phyloP scores from a whole-genome alignment of 2,329 filamentous ascomycete genomes.

The Volutella citrinella region DNA sequence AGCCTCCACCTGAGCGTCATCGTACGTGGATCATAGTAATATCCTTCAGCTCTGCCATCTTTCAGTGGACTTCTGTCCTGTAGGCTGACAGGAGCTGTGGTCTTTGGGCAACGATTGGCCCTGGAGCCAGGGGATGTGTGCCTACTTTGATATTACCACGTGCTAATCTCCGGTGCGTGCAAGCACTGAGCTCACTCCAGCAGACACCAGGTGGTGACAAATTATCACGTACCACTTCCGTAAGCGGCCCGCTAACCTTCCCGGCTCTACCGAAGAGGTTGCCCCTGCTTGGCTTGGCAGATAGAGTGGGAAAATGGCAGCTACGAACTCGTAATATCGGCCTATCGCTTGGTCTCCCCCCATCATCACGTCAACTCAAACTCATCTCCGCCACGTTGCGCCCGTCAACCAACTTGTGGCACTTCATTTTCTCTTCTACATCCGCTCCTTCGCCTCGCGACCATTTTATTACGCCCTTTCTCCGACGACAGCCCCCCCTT shows the following conservation, averaged over 20 bases:
- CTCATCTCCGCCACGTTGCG: conserved; percentile 10
- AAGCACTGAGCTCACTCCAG: no score
- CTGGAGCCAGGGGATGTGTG: no score
- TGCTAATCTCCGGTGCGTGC: no score
- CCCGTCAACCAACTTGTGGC: conserved; percentile 10
- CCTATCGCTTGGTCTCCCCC: conserved; percentile 17
- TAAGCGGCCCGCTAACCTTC: conserved; percentile 18
- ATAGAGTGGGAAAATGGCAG: conserved; percentile 14
- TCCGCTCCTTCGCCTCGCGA: conserved; percentile 24
- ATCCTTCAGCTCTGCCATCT: no score
- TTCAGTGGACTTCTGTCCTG: no score
- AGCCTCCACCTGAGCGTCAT: no score
- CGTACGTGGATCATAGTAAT: no score
- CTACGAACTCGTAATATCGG: conserved; percentile 10
- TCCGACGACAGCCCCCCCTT: not conserved
- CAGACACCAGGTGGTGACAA: no score
- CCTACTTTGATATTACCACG: no score
- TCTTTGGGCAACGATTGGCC: no score
- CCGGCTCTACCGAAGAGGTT: conserved; percentile 22
- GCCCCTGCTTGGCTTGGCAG: conserved; percentile 21
- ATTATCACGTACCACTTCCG: no score
- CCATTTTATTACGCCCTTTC: conserved; percentile 2
- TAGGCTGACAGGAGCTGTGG: no score
- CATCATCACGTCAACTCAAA: conserved; percentile 7
- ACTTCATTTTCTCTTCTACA: conserved; percentile 17